A percentile compares a stretch with the other conserved stretches of the same genome.
These are phyloP conservation scores for Globisporangium radiosum DNA, from an alignment of 352 stramenopile species.

Conservation along the genomic window DNA sequence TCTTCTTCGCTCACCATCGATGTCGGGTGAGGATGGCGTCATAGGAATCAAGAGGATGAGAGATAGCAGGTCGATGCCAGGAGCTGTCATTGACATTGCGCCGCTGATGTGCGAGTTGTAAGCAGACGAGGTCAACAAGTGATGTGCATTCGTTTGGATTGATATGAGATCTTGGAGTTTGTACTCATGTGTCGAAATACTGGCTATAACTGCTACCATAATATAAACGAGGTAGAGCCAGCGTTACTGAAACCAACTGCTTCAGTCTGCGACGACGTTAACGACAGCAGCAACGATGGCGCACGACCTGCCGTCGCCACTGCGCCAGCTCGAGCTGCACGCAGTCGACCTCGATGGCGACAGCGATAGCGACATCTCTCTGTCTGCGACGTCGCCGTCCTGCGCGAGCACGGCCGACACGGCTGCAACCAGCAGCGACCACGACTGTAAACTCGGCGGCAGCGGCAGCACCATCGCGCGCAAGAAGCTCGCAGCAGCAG, in stretches of 20 bases:
- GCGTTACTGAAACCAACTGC: too few species aligned
- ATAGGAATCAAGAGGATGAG: too few species aligned
- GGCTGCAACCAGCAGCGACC: constrained; percentile 2
- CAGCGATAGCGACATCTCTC: constrained; percentile 11
- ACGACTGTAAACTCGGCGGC: not conserved
- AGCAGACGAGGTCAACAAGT: too few species aligned
- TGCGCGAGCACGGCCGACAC: constrained; percentile 16
- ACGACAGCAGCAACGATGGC: constrained; percentile 10
- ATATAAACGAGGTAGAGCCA: too few species aligned
- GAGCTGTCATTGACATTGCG: too few species aligned
- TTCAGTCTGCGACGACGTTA: constrained; percentile 7
- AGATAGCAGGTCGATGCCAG: too few species aligned
- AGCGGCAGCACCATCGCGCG: not conserved
- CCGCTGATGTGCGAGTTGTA: too few species aligned
- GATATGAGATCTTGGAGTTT: too few species aligned
- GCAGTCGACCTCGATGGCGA: constrained; percentile 19
- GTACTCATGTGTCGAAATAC: too few species aligned
- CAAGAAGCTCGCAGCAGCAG: constrained; percentile 4
- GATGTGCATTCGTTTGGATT: too few species aligned
- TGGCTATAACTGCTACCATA: too few species aligned
- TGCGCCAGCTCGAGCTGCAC: constrained; percentile 25
- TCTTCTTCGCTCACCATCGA: constrained; percentile 25
- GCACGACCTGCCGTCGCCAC: constrained; percentile 6
- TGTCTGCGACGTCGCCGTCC: constrained; percentile 17
- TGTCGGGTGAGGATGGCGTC: constrained; percentile 1